These are phyloP conservation scores for Boletus patriciae DNA, from an alignment of 768 basidiomycete genomes.

Conservation along the genomic window DNA sequence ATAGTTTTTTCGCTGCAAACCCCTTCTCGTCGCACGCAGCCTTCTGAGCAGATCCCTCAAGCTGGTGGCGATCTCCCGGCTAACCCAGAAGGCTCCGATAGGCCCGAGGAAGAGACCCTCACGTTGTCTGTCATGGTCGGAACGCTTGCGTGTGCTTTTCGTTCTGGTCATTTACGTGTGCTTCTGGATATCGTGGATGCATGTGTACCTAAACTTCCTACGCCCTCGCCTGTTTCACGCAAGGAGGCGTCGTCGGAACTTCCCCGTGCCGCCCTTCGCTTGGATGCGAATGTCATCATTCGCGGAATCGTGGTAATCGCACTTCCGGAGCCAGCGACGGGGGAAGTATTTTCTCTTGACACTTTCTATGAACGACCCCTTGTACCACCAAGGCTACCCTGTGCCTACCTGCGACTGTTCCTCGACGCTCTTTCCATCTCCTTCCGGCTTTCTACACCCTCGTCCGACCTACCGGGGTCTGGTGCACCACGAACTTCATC, in stretches of 20 bases:
- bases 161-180: constrained; percentile 55
- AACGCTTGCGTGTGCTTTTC: constrained; percentile 53
- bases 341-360: constrained; percentile 18
- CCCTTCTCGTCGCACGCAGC: constrained; percentile 32
- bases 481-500: constrained; percentile 1
- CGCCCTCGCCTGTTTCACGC: constrained; percentile 13
- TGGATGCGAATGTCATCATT: constrained; percentile 36
- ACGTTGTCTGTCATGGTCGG: constrained; percentile 47
- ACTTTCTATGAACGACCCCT: constrained; percentile 60
- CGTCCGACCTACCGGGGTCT: constrained; percentile 4
- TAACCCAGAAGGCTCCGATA: constrained; percentile 9
- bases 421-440: constrained; percentile 38
- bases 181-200: constrained; percentile 44
- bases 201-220: constrained; percentile 28
- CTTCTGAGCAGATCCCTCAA: constrained; percentile 6
- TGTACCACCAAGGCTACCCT: constrained; percentile 49
- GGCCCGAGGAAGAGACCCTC: constrained; percentile 32
- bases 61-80: constrained; percentile 4
- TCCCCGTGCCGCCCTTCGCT: constrained; percentile 26
- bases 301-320: constrained; percentile 52
- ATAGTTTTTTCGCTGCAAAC: constrained; percentile 56
- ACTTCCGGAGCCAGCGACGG: constrained; percentile 34
- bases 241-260: constrained; percentile 14
- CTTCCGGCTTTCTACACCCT: constrained; percentile 12
- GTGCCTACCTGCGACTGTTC: constrained; percentile 55